These are phyloP conservation scores for Penicillium taxi DNA, from an alignment of 495 filamentous ascomycete species.

Conservation along the genomic window DNA sequence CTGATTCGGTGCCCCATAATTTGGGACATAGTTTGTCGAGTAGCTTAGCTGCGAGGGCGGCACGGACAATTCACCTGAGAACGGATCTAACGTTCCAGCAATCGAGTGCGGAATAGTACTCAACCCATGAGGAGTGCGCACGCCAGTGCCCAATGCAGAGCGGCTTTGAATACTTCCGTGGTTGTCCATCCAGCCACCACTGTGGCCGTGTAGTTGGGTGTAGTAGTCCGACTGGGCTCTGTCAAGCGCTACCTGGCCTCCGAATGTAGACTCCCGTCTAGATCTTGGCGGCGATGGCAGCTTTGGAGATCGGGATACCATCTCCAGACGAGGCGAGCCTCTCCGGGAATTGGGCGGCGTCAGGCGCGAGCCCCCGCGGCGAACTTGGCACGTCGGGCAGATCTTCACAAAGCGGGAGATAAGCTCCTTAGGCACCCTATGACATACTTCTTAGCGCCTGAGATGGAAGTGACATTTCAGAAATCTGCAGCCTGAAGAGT, in stretches of 20 bases:
- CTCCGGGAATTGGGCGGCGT: constrained; percentile 40
- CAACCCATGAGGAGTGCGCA: constrained; percentile 22
- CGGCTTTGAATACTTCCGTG: constrained; percentile 21
- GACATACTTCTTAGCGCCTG: background rate
- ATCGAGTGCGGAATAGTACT: constrained; percentile 23
- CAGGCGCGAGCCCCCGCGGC: constrained; percentile 37
- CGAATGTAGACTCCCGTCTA: constrained; percentile 30
- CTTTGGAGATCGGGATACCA: constrained; percentile 33
- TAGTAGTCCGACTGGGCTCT: constrained; percentile 30
- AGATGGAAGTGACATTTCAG: background rate
- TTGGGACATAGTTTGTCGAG: constrained; percentile 22
- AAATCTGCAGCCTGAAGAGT: too few species aligned
- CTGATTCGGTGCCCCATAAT: constrained; percentile 23
- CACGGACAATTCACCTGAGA: constrained; percentile 25
- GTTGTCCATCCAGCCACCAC: constrained; percentile 21
- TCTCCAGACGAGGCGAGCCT: constrained; percentile 34
- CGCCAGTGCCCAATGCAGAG: constrained; percentile 11
- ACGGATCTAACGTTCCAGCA: constrained; percentile 24
- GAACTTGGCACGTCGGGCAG: constrained; percentile 45
- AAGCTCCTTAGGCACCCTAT: constrained; percentile 51
- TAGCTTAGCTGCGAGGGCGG: constrained; percentile 31
- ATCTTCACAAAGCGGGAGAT: constrained; percentile 52
- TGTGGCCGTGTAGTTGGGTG: constrained; percentile 21
- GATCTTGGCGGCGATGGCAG: constrained; percentile 33
- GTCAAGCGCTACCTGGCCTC: constrained; percentile 19